Evolutionary conservation across 768 basidiomycete species (phyloP), one percentile per base, ranked within the genome.

Genomic region (Serendipita indica): DNA sequence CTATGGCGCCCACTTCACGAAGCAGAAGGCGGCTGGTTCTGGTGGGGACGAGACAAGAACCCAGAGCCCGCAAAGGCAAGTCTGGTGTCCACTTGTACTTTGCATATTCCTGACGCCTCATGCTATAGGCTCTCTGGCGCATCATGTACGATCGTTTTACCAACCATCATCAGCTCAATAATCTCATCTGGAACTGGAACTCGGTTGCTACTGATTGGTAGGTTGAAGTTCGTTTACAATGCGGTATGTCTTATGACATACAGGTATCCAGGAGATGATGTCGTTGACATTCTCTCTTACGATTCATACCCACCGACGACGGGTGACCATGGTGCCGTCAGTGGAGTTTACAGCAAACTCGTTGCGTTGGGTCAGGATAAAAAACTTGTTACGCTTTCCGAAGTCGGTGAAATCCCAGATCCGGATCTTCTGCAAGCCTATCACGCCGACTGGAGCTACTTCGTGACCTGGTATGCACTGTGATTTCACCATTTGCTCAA

Each of bases 1-100:
- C 22, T 61, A 7, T 61, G 58, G 59, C 58, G 59, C 18, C 59
- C 61, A 14, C 58, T 60, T n/a, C 61, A 60, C 58, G 61, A 60
- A 27, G 39, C 58, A 1, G 33, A 58, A 27, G 61, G 56, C 27
- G 58, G 61, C 13, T 60, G 59, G 61, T 61, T 61, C 58, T 61
- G 60, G 60, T 61, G 60, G 60, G 49, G 49, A 27, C 33, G 35
- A 6, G 61, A 39, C 27, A 46, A 60, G 37, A 49, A 58, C 41
- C 61, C 58, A 3, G 61, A n/a, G 1, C 39, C 59, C n/a, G 54
- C 46, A 30, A 61, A 43, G 25, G 61, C 46, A 33, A n/a, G n/a
- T n/a, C n/a, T n/a, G n/a, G n/a, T n/a, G n/a, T n/a, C n/a, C n/a
- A n/a, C n/a, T n/a, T n/a, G n/a, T n/a, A n/a, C n/a, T n/a, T n/a